Evolutionary conservation across 495 filamentous ascomycete species (phyloP), one percentile per base, ranked within the genome.

Genomic region (Neurospora sp.): DNA sequence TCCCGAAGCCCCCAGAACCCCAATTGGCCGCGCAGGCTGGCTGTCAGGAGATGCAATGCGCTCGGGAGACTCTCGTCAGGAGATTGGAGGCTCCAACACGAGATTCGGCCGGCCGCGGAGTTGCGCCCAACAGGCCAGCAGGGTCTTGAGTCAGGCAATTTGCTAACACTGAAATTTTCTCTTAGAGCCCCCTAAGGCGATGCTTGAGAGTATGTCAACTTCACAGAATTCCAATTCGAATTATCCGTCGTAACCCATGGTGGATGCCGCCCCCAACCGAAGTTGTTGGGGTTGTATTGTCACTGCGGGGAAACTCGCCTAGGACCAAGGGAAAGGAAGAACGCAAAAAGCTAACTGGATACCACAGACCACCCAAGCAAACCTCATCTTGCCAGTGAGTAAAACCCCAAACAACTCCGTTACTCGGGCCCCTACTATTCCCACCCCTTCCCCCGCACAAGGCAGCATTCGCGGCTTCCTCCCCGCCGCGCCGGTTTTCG

Each of bases 181-280:
- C 46, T 69, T 72, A 88, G 86, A 87, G 73, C 86, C 87, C 39
- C 86, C 87, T 7, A 71, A 83, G 74, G 90, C 86, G 84, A 90
- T 85, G 89, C 87, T 88, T 79, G 84, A 79, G 70, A 90, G 90
- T 91, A 84, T 81, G 89, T 86, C 46, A 35, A 35, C 31, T 35
- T 20, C 23, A 4, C n/a, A 54, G 35, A 5, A 23, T 54, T 9
- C 46, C 20, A 54, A 54, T 23, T 54, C n/a, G 46, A 9, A 54
- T 23, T 54, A 11, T 12, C n/a, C n/a, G n/a, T n/a, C 10, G 46
- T 62, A 31, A 62, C 54, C 54, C 12, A 62, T 62, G 23, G 54
- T 31, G 54, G 48, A 59, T 59, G 48, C 48, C 48, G 23, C 66
- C 39, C 20, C 70, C 71, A 23, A 46, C 39, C 44, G 16, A 44